A percentile compares a stretch with the other conserved stretches of the same genome.
Evolutionary conservation across 23 red algal species (phyloP).

Genomic region (Agarophyton chilense): DNA sequence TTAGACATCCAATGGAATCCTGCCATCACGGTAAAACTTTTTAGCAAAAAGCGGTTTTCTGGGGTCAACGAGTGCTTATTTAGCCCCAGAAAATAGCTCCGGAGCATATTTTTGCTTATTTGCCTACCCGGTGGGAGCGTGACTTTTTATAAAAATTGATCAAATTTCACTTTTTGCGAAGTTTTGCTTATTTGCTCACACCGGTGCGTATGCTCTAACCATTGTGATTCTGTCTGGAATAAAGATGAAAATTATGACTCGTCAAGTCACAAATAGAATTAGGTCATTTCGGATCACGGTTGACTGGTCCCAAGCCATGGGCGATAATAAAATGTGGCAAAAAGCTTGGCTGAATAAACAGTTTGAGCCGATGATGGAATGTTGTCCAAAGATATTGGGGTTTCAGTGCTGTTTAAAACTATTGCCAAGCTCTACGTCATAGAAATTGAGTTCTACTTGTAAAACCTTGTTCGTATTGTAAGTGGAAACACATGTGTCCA

Average conservation of each 20-base stretch:
- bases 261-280: neutral
- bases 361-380: neutral
- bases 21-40: too few species aligned
- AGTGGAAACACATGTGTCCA: neutral
- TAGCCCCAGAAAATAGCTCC: too few species aligned
- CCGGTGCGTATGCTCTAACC: too few species aligned
- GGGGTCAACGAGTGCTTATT: too few species aligned
- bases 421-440: neutral
- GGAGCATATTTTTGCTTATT: too few species aligned
- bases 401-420: neutral
- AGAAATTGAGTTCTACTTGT: neutral
- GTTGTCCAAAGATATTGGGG: neutral
- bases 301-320: neutral
- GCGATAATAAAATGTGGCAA: neutral
- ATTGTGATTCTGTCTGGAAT: neutral
- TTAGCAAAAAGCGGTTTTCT: too few species aligned
- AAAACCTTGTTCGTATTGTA: neutral
- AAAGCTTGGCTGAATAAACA: neutral
- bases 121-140: too few species aligned
- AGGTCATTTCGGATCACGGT: neutral
- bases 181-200: too few species aligned
- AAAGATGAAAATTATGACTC: neutral
- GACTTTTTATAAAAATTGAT: too few species aligned
- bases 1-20: too few species aligned
- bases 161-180: too few species aligned